Evolutionary conservation across 2,329 filamentous ascomycete genomes (phyloP).

Genomic region (Zarea fungicola): DNA sequence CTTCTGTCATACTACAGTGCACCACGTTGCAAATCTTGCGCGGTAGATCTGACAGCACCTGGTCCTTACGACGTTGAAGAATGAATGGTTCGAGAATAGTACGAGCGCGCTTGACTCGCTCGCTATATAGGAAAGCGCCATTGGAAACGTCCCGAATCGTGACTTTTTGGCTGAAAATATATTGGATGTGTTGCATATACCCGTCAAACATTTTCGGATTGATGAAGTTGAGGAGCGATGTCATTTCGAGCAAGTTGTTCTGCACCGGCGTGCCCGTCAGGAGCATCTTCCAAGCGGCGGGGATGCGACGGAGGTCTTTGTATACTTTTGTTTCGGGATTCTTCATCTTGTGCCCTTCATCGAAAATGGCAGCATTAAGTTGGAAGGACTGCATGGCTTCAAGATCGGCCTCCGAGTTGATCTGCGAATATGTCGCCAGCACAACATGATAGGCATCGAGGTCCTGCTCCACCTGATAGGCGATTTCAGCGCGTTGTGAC

Average conservation of each 20-base stretch:
- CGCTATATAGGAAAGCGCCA: constrained; percentile 76
- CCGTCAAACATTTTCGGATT: constrained; percentile 78
- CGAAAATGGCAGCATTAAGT: constrained; percentile 65
- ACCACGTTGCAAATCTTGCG: constrained; percentile 72
- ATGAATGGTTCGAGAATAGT: constrained; percentile 96
- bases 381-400: constrained; percentile 43
- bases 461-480: constrained; percentile 58
- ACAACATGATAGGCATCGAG: constrained; percentile 60
- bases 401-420: constrained; percentile 46
- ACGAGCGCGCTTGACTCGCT: constrained; percentile 79
- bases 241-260: constrained; percentile 90
- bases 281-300: constrained; percentile 76
- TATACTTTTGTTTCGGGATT: constrained; percentile 82
- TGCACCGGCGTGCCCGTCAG: constrained; percentile 75
- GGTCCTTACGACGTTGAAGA: constrained; percentile 84
- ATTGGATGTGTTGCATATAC: constrained; percentile 71
- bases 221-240: constrained; percentile 88
- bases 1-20: constrained; percentile 70
- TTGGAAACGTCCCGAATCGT: constrained; percentile 75
- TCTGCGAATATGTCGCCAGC: constrained; percentile 57
- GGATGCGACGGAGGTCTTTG: constrained; percentile 69
- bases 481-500: constrained; percentile 61
- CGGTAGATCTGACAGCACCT: constrained; percentile 81
- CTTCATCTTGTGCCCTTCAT: constrained; percentile 92
- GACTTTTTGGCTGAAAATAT: constrained; percentile 88